phyloP scores from a whole-genome alignment of 2,329 filamentous ascomycete species.

The Torrubiellomyces zombiae region DNA sequence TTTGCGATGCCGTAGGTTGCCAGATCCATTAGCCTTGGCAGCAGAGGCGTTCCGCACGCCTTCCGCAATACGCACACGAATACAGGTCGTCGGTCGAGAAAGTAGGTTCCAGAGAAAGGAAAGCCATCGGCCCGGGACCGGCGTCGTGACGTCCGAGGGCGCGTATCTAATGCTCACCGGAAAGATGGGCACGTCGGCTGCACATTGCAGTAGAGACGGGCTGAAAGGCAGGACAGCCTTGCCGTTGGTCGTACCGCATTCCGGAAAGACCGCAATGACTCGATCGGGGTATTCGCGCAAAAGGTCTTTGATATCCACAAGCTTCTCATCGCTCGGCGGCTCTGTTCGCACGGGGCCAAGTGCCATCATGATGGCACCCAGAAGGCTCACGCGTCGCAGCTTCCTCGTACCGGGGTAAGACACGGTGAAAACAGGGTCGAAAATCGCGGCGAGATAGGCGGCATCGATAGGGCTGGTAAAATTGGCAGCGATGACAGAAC shows the following conservation, averaged over 20 bases:
- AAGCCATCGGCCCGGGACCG: constrained; percentile 57
- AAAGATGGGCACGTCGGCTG: constrained; percentile 60
- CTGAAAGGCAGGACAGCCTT: constrained; percentile 75
- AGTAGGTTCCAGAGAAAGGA: constrained; percentile 76
- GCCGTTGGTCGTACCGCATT: constrained; percentile 88
- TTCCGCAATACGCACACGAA: constrained; percentile 80
- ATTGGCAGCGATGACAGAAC: constrained; percentile 73
- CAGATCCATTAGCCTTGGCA: constrained; percentile 15
- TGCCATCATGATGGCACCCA: constrained; percentile 57
- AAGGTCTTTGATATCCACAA: constrained; percentile 48
- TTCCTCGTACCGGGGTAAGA: constrained; percentile 60
- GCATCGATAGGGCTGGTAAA: constrained; percentile 89
- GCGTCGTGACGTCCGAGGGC: constrained; percentile 78
- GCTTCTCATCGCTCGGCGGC: constrained; percentile 25
- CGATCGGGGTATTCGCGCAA: constrained; percentile 52
- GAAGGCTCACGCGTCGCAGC: constrained; percentile 61
- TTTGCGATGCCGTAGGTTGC: constrained; percentile 12
- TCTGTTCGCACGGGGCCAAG: constrained; percentile 41
- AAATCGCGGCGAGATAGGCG: constrained; percentile 86
- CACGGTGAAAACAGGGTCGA: constrained; percentile 85
- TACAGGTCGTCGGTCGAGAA: constrained; percentile 70
- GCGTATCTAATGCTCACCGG: constrained; percentile 83
- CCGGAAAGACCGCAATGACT: constrained; percentile 76
- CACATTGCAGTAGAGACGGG: constrained; percentile 54
- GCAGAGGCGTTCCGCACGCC: constrained; percentile 39